Percentiles rank a stretch among this genome's conserved stretches.
Conservation (phyloP, 768 basidiomycete species). For the Holtermannia corniformis region DNA sequence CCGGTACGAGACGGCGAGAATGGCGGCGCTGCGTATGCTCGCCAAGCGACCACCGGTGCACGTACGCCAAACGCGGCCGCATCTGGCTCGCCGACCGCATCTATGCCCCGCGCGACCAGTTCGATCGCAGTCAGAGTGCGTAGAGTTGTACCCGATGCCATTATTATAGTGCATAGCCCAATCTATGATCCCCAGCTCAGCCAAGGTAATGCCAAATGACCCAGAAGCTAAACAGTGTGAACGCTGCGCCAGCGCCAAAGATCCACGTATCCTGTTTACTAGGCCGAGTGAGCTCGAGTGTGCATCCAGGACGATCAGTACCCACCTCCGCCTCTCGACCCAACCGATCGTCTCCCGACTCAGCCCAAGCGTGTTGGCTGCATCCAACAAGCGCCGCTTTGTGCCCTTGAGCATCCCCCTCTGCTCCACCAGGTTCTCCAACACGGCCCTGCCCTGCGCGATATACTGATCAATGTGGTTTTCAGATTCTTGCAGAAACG, state of each 20-base stretch:
- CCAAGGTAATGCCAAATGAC: slow-evolving; percentile 84
- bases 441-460: slow-evolving; percentile 79
- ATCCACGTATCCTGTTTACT: slow-evolving; percentile 96
- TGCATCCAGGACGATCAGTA: slow-evolving; percentile 9
- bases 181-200: too few relatives aligned
- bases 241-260: slow-evolving; percentile 69
- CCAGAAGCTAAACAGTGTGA: slow-evolving; percentile 89
- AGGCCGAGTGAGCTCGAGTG: slow-evolving; percentile 1
- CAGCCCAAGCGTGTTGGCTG: slow-evolving; percentile 88
- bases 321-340: slow-evolving; percentile 89
- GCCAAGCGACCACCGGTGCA: too few relatives aligned
- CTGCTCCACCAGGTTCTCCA: slow-evolving; percentile 88
- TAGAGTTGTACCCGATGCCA: too few relatives aligned
- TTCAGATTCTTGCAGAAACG: slow-evolving; percentile 76
- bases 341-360: slow-evolving; percentile 92
- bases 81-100: too few relatives aligned
- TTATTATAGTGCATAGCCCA: too few relatives aligned
- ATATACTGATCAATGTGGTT: slow-evolving; percentile 78
- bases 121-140: too few relatives aligned
- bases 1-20: too few relatives aligned
- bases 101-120: too few relatives aligned
- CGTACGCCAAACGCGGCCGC: too few relatives aligned
- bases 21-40: too few relatives aligned
- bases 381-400: slow-evolving; percentile 68
- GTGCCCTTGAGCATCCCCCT: slow-evolving; percentile 86